Base-by-base conservation (phyloP, 371 early-diverging fungal species). In the Dinochytrium kinnereticum region DNA sequence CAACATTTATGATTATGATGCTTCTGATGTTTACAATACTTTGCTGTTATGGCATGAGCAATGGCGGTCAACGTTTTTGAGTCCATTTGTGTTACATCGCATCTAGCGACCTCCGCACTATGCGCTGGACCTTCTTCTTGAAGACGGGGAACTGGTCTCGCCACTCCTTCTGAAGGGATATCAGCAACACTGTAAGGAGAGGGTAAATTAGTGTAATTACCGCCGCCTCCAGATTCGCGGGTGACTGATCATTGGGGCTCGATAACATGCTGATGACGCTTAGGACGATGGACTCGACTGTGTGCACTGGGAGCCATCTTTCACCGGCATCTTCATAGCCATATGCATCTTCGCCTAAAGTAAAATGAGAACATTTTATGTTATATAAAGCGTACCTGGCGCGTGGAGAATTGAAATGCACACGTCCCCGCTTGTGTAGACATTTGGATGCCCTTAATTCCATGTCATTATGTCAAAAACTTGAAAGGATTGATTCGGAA, bases 231-330 rank as follows among this genome's bases (percentile, higher is more conserved):
- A 95, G 84, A 78, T 96, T 96, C 15, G 96, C 98, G 5, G 96
- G 96, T 49, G 93, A 92, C 78, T 94, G 92, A 74, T 91, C 93
- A 82, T 98, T 98, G n/a, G 98, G 98, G 70, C 91, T 91, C 2
- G 92, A 91, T 26, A 98, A 83, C 91, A 98, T 93, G 66, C 91
- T 91, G 53, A 95, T 92, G 19, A 98, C 94, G 39, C 91, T 90
- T 30, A 96, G 68, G 50, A 96, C 78, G 78, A 98, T 94, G n/a
- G 93, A 94, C 76, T 94, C 93, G 51, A 96, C 95, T n/a, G 95
- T 95, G 78, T 96, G 92, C 10, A 96, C 93, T 15, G 98, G 98
- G 59, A 92, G 85, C 98, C 98, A 98, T 57, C 98, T 86, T 78
- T 97, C 98, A 37, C 83, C 86, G 7, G 95, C 91, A 51, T 90